Evolutionary conservation across 768 basidiomycete species (phyloP), one percentile per base, ranked within the genome.

Genomic region (Russula brevipes): DNA sequence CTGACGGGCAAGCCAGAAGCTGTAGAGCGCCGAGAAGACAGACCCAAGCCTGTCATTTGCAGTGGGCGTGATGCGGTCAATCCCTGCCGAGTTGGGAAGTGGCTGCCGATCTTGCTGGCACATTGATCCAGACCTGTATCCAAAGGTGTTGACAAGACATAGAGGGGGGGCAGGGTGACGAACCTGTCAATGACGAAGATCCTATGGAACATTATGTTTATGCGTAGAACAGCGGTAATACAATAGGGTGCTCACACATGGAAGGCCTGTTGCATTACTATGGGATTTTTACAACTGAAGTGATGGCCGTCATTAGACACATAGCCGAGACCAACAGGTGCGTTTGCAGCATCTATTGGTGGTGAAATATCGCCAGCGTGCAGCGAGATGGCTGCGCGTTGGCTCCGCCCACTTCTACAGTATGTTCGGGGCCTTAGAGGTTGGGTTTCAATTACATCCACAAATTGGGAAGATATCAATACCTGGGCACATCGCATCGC

Each of bases 301-400:
- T 75, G 69, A 69, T 86, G 85, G 0, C 85, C 85, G 52, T 86
- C 85, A 36, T 74, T 74, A 2, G 84, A 85, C 36, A 83, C 65
- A 63, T 86, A 81, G 11, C 83, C 80, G 3, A 74, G 30, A 2
- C 75, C 77, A 8, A 69, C 65, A 3, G 71, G 67, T 0, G 72
- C 67, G 4, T 72, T 65, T 19, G 69, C 72, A 2, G 72, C 69
- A 17, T 74, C 70, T 50, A 70, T 65, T 0, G 75, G 73, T 0
- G 74, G 66, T 86, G 85, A 71, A 86, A 81, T 49, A 82, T 72
- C 0, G 83, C 80, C 5, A 85, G 69, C 5, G 74, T 76, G 68
- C 85, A 86, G 65, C 77, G 82, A 4, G 82, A 86, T 5, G 82
- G 82, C 63, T 79, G 75, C 0, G 79, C 77, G 36, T 63, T 58